Conservation (phyloP, 345 rosid species). For the Alliaria petiolata region DNA sequence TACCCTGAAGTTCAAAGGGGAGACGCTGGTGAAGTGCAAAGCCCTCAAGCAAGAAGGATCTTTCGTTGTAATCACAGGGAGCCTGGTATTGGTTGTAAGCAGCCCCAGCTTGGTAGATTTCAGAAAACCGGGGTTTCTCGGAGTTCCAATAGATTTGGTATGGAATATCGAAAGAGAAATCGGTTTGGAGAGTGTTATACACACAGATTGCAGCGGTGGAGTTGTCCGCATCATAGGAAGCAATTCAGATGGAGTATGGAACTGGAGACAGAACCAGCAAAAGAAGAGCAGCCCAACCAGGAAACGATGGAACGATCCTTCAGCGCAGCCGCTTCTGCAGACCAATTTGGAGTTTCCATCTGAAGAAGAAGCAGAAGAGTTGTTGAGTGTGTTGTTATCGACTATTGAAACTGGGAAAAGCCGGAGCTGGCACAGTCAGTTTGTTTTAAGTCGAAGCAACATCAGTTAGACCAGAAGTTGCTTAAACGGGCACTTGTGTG, state of each 20-base stretch:
- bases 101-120: conserved; percentile 63
- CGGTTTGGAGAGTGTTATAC: conserved; percentile 69
- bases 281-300: conserved; percentile 47
- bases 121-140: conserved; percentile 60
- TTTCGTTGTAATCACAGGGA: conserved; percentile 60
- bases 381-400: conserved; percentile 49
- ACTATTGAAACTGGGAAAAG: conserved; percentile 63
- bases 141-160: conserved; percentile 58
- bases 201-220: conserved; percentile 45
- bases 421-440: conserved; percentile 46
- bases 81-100: conserved; percentile 55
- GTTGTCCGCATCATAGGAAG: conserved; percentile 77
- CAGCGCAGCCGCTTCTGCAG: conserved; percentile 67
- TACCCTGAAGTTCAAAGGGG: conserved; percentile 56
- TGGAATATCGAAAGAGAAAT: conserved; percentile 77
- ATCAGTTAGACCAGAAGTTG: conserved; percentile 15
- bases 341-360: conserved; percentile 62
- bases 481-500: neutral
- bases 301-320: conserved; percentile 49
- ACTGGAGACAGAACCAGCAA: conserved; percentile 52
- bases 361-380: conserved; percentile 46
- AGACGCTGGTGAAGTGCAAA: conserved; percentile 61
- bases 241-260: conserved; percentile 54
- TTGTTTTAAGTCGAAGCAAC: conserved; percentile 54
- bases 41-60: conserved; percentile 68